Evolutionary conservation across 176 grass and related monocot genomes (phyloP), one percentile per base, ranked within the genome.

Genomic region (Paspalum notatum): DNA sequence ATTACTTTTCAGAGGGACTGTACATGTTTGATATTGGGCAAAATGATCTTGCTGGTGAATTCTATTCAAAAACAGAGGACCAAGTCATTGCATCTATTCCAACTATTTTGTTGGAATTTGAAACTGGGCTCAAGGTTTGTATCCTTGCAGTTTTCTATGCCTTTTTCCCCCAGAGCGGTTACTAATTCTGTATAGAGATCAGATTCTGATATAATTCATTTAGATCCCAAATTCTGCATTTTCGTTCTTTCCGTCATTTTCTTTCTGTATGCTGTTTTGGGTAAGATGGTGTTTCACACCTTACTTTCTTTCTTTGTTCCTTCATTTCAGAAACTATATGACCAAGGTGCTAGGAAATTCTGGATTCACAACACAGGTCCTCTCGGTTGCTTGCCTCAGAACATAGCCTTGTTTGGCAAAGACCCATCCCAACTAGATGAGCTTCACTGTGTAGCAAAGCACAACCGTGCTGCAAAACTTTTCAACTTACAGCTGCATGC

Each of bases 21-120:
- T 99, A 99, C 84, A 99, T 80, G 96, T 99, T 99, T 90, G 96
- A 99, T 78, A 93, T 99, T 70, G 96, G 96, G 45, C 96, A 99
- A 83, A 99, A 99, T 88, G 96, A 99, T 55, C 84, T 99, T 85
- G 96, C 96, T 66, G 96, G 90, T 77, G 45, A 78, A 76, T 99
- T 99, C 75, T 99, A 95, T 81, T 91, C 78, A 57, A 95, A 77
- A 87, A 90, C 90, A 66, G 96, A 99, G 76, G 92, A 99, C 51
- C 90, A 93, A 93, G 85, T 95, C 26, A 72, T 86, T 80, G 96
- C 96, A 85, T 88, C 82, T 8, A 99, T 99, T 63, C 92, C 96
- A 11, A 95, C 90, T 68, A 93, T 95, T 58, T 74, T 99, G 80
- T 76, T 91, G 62, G 92, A 99, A 85, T 95, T 99, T 72, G 90